Evolutionary conservation across 768 basidiomycete genomes (phyloP).

Genomic region (Leucosporidium scottii): DNA sequence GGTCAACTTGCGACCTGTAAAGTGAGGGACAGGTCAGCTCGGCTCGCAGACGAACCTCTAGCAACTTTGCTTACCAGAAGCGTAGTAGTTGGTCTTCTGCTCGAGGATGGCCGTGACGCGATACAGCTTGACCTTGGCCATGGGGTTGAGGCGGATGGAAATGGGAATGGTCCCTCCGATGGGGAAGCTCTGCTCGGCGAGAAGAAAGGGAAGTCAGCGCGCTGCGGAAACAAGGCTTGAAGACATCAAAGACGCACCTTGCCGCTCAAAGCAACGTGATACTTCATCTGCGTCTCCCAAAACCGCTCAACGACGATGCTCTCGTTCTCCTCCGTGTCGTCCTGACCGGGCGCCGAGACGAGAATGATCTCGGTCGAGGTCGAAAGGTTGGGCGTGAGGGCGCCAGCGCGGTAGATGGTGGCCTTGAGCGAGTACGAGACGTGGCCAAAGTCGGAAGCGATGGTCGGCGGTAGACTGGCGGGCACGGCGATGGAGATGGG

Average conservation of each 20-base stretch:
- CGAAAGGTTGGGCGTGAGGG: constrained; percentile 64
- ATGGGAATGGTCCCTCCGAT: constrained; percentile 77
- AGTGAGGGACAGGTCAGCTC: neutral
- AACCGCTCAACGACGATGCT: constrained; percentile 76
- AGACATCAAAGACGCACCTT: constrained; percentile 19
- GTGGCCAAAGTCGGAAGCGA: constrained; percentile 66
- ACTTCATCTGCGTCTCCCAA: constrained; percentile 72
- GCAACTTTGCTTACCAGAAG: constrained; percentile 17
- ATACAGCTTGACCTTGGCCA: constrained; percentile 75
- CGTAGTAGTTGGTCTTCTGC: constrained; percentile 50
- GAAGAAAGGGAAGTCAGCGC: constrained; percentile 7
- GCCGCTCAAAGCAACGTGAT: constrained; percentile 34
- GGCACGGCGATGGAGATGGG: constrained; percentile 88
- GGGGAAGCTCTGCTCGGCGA: constrained; percentile 67
- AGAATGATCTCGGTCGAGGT: constrained; percentile 66
- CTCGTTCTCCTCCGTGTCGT: constrained; percentile 71
- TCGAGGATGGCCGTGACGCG: constrained; percentile 67
- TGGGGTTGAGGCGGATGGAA: constrained; percentile 69
- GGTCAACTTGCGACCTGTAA: constrained; percentile 51
- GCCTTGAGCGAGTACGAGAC: constrained; percentile 76
- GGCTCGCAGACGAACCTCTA: neutral
- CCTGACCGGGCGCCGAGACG: constrained; percentile 68
- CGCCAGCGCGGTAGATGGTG: constrained; percentile 71
- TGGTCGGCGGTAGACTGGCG: constrained; percentile 64
- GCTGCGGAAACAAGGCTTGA: neutral